These are phyloP conservation scores for Phytopythium litorale DNA, from an alignment of 352 stramenopile species.

Conservation along the genomic window DNA sequence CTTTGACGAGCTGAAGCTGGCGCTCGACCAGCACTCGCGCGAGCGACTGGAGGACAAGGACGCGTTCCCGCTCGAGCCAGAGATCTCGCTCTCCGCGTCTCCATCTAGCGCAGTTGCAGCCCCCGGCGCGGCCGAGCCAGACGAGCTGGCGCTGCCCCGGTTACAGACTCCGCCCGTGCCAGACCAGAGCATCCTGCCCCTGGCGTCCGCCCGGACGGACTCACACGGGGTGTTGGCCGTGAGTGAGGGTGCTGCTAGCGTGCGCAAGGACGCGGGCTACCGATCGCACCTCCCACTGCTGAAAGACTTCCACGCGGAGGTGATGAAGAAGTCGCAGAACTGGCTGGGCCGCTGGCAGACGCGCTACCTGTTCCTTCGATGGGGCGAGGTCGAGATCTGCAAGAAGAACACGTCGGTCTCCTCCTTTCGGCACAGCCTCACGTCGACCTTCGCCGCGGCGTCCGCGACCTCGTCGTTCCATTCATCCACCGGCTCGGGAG, in stretches of 20 bases:
- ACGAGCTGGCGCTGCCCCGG: constrained; percentile 16
- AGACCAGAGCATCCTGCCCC: neutral
- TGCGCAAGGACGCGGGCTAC: neutral
- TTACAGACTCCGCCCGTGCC: constrained; percentile 8
- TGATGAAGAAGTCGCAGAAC: constrained; percentile 64
- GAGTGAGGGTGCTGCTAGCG: neutral
- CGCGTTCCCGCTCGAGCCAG: constrained; percentile 25
- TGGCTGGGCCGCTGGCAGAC: constrained; percentile 61
- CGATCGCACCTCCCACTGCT: constrained; percentile 18
- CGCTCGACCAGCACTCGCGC: constrained; percentile 30
- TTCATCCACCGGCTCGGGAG: neutral
- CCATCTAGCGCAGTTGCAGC: neutral
- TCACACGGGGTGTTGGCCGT: neutral
- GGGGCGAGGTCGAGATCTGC: constrained; percentile 52
- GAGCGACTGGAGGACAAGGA: constrained; percentile 36
- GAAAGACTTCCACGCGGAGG: constrained; percentile 39
- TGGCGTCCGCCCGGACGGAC: neutral
- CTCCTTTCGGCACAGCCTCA: constrained; percentile 26
- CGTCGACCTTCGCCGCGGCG: constrained; percentile 8
- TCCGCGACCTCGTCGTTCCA: constrained; percentile 7
- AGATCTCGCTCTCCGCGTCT: constrained; percentile 4
- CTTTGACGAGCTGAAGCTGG: constrained; percentile 37
- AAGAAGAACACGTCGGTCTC: constrained; percentile 22
- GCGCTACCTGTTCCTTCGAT: constrained; percentile 41
- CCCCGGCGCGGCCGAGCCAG: constrained; percentile 5